Conservation (phyloP, 129 eudicot genomes). For the Flaveria linearis region DNA sequence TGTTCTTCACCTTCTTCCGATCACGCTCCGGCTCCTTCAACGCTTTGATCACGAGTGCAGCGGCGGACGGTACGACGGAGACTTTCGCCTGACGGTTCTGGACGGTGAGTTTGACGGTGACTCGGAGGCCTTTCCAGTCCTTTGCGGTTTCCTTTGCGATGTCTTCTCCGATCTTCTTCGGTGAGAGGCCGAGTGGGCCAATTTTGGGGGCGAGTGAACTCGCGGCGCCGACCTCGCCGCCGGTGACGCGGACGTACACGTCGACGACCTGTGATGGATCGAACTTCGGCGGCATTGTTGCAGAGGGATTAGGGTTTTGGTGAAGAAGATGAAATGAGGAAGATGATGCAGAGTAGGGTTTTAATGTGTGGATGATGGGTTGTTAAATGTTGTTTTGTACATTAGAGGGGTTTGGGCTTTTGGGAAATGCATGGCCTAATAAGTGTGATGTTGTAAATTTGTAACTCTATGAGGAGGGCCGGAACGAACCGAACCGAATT, state of each 20-base stretch:
- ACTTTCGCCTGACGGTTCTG: conserved; percentile 92
- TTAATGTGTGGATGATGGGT: too few species aligned
- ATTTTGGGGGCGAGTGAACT: conserved; percentile 79
- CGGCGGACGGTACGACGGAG: conserved; percentile 87
- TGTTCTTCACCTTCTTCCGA: conserved; percentile 71
- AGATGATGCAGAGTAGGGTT: background rate
- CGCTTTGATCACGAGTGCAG: conserved; percentile 85
- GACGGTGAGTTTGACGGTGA: conserved; percentile 88
- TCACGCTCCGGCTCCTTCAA: conserved; percentile 86
- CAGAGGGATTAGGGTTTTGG: conserved; percentile 45
- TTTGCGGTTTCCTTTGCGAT: conserved; percentile 83
- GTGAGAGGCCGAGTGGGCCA: conserved; percentile 82
- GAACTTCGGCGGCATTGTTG: conserved; percentile 70
- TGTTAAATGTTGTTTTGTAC: too few species aligned
- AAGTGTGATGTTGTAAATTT: too few species aligned
- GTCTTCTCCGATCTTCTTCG: conserved; percentile 80
- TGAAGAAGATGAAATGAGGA: background rate
- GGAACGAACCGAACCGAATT: too few species aligned
- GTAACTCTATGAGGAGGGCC: too few species aligned
- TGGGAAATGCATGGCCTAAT: too few species aligned
- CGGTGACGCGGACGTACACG: conserved; percentile 83
- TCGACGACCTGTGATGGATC: conserved; percentile 76
- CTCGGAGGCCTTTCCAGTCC: conserved; percentile 93
- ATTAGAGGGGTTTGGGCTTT: too few species aligned
- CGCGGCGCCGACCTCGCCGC: conserved; percentile 84